These are phyloP conservation scores for Lasiosphaeria ovina DNA, from an alignment of 495 filamentous ascomycete genomes.

Conservation along the genomic window DNA sequence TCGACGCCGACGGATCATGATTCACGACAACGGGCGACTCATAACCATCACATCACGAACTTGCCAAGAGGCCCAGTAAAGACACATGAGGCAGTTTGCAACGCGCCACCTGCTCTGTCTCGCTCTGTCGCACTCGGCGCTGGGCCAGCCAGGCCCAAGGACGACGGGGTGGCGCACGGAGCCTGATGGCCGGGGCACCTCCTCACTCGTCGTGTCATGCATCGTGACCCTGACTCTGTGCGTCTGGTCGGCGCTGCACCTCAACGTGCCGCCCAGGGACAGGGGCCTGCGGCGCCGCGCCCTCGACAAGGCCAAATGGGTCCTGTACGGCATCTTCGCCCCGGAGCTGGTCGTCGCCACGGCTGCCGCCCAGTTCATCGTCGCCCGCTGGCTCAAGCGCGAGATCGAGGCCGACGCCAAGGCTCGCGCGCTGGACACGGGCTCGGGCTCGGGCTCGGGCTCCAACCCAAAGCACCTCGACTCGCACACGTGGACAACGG, in stretches of 20 bases:
- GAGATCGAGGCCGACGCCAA: conserved; percentile 4
- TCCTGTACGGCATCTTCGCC: conserved; percentile 18
- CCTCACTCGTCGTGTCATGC: conserved; percentile 13
- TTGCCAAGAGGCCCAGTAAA: too few species aligned
- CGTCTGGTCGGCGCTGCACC: conserved; percentile 21
- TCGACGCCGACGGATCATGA: too few species aligned
- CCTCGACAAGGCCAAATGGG: conserved; percentile 16
- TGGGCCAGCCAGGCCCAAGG: neutral
- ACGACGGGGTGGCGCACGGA: conserved; percentile 12
- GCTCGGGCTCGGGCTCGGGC: too few species aligned
- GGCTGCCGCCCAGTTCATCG: conserved; percentile 10
- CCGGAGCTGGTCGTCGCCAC: conserved; percentile 17
- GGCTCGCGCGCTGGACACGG: neutral
- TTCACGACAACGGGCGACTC: too few species aligned
- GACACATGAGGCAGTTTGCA: too few species aligned
- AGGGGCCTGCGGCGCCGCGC: neutral
- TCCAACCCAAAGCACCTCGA: neutral
- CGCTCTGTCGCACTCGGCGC: neutral
- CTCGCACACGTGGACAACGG: neutral
- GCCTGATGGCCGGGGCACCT: conserved; percentile 16
- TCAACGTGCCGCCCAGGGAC: conserved; percentile 15
- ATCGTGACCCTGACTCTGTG: conserved; percentile 18
- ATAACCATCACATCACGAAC: too few species aligned
- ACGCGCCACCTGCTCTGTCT: neutral
- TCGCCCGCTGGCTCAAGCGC: conserved; percentile 2